Conservation (phyloP, 2,329 filamentous ascomycete genomes). For the Diaporthe amygdali region DNA sequence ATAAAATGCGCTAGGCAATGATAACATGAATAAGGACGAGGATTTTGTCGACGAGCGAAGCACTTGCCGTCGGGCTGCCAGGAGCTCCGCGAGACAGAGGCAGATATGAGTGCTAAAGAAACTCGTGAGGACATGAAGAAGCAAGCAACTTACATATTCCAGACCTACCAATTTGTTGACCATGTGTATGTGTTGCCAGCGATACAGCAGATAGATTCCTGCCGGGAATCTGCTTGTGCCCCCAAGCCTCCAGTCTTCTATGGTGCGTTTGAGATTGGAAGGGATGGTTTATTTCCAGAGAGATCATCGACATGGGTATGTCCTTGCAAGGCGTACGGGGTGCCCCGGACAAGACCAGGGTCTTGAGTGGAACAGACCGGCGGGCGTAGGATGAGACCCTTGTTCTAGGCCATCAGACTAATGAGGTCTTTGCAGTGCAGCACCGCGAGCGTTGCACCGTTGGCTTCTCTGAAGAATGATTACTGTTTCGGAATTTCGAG, state of each 20-base stretch:
- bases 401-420: background rate
- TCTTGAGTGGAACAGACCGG: slow-evolving; percentile 16
- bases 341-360: slow-evolving; percentile 14
- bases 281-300: slow-evolving; percentile 6
- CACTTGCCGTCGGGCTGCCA: background rate
- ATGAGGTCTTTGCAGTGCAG: background rate
- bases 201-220: background rate
- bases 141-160: background rate
- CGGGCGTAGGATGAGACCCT: slow-evolving; percentile 13
- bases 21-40: slow-evolving; percentile 10
- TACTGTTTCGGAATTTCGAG: slow-evolving; percentile 22
- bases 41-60: background rate
- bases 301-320: slow-evolving; percentile 14
- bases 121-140: background rate
- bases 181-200: background rate
- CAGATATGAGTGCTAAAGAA: background rate
- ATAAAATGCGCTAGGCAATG: slow-evolving; percentile 16
- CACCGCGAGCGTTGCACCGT: background rate
- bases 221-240: background rate
- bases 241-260: slow-evolving; percentile 5
- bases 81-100: background rate
- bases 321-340: slow-evolving; percentile 11
- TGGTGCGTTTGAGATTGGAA: slow-evolving; percentile 22
- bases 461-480: slow-evolving; percentile 10
- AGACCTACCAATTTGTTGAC: background rate